These are phyloP conservation scores for Boletus rubroflammeus DNA, from an alignment of 768 basidiomycete genomes.

Conservation along the genomic window DNA sequence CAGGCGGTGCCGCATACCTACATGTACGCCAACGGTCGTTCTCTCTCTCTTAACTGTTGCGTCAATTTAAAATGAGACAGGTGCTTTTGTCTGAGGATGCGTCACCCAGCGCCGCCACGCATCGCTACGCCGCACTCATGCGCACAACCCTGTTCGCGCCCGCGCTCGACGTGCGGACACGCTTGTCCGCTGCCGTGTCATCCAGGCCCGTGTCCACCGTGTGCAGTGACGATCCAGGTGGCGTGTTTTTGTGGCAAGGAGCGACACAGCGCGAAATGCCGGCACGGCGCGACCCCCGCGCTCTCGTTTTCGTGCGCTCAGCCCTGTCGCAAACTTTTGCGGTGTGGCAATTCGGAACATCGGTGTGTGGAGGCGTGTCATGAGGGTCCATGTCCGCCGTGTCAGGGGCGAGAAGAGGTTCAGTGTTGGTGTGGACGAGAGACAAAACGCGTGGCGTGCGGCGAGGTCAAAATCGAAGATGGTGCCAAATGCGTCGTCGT, in stretches of 20 bases:
- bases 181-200: slow-evolving; percentile 85
- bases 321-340: slow-evolving; percentile 43
- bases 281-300: slow-evolving; percentile 40
- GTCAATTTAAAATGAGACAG: no score
- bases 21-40: slow-evolving; percentile 37
- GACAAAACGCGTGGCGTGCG: slow-evolving; percentile 58
- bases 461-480: slow-evolving; percentile 49
- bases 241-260: slow-evolving; percentile 77
- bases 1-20: slow-evolving; percentile 61
- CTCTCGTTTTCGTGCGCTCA: slow-evolving; percentile 35
- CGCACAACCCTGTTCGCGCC: slow-evolving; percentile 61
- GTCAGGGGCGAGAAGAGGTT: slow-evolving; percentile 49
- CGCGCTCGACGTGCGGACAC: slow-evolving; percentile 64
- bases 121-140: slow-evolving; percentile 78
- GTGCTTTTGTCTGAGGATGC: slow-evolving; percentile 79
- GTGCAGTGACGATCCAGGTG: slow-evolving; percentile 72
- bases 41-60: not conserved
- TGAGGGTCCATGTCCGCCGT: slow-evolving; percentile 66
- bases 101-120: slow-evolving; percentile 69
- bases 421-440: slow-evolving; percentile 83
- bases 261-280: slow-evolving; percentile 35
- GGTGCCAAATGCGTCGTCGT: slow-evolving; percentile 28
- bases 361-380: slow-evolving; percentile 70
- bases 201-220: slow-evolving; percentile 96
- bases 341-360: slow-evolving; percentile 66